These are phyloP conservation scores for Verticillium albo-atrum DNA, from an alignment of 2,329 filamentous ascomycete genomes.

Conservation along the genomic window DNA sequence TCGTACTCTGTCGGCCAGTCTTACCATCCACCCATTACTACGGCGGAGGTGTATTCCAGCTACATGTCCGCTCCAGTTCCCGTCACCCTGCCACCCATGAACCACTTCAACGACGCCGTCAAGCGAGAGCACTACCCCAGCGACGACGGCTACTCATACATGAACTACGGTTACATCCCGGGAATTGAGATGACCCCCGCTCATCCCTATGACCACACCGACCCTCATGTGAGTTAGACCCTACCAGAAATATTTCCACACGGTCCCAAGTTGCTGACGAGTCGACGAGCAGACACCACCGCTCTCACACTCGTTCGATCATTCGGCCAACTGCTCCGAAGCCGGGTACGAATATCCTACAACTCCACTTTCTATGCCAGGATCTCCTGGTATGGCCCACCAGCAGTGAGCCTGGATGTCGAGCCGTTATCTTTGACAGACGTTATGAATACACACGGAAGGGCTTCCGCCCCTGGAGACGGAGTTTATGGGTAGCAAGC, in stretches of 20 bases:
- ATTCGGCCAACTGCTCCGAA: constrained; percentile 60
- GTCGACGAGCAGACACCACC: constrained; percentile 63
- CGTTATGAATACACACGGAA: constrained; percentile 6
- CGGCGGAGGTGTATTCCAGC: constrained; percentile 47
- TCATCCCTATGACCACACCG: constrained; percentile 61
- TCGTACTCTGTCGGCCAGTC: constrained; percentile 33
- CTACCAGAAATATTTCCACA: constrained; percentile 30
- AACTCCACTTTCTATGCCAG: constrained; percentile 70
- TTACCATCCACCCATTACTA: constrained; percentile 45
- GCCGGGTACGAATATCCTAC: constrained; percentile 61
- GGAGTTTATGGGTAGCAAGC: constrained; percentile 1
- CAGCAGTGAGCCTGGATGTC: constrained; percentile 9
- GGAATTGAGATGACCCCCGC: constrained; percentile 58
- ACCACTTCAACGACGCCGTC: constrained; percentile 58
- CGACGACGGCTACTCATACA: constrained; percentile 60
- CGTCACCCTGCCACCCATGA: constrained; percentile 60
- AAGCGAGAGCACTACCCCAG: constrained; percentile 60
- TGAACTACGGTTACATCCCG: constrained; percentile 63
- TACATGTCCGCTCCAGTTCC: constrained; percentile 53
- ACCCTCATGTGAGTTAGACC: constrained; percentile 69
- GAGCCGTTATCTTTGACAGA: too few relatives aligned
- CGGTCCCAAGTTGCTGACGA: constrained; percentile 43
- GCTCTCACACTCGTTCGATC: constrained; percentile 69
- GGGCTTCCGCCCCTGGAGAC: not conserved
- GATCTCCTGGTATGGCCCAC: constrained; percentile 53